These are phyloP conservation scores for Hyparrhenia diplandra DNA, from an alignment of 176 grass and related monocot species.

Conservation along the genomic window DNA sequence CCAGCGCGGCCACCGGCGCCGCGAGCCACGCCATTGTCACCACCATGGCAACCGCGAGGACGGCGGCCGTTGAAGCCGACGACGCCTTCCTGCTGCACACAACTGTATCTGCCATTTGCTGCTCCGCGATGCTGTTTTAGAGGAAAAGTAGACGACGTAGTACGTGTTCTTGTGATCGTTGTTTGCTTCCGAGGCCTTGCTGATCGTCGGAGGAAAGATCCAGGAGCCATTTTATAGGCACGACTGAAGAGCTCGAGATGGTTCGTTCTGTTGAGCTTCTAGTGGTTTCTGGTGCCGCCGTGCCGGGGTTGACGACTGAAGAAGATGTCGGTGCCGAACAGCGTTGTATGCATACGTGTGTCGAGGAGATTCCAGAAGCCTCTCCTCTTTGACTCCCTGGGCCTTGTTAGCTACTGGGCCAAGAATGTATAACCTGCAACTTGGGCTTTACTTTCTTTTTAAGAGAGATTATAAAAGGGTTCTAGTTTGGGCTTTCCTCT, in stretches of 20 bases:
- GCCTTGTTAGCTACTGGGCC: neutral
- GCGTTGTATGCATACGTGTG: neutral
- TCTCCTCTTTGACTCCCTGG: neutral
- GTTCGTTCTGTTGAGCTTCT: neutral
- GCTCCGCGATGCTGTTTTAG: neutral
- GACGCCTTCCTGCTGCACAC: neutral
- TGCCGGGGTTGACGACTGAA: neutral
- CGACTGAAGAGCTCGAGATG: neutral
- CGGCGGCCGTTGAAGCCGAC: neutral
- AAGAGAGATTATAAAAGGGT: too few relatives aligned
- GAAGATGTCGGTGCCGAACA: neutral
- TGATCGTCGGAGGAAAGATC: neutral
- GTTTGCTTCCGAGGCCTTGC: neutral
- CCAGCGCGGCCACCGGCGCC: neutral
- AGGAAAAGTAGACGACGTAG: neutral
- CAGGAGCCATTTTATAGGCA: neutral
- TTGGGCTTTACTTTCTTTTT: too few relatives aligned
- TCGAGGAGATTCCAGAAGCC: neutral
- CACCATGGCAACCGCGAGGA: neutral
- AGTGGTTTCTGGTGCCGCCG: neutral
- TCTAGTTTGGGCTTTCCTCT: too few relatives aligned
- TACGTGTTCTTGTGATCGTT: neutral
- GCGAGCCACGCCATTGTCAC: neutral
- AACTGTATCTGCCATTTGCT: neutral
- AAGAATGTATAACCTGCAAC: neutral